These are phyloP conservation scores for Dactylellina parvicollis DNA, from an alignment of 2,329 filamentous ascomycete species.

Conservation along the genomic window DNA sequence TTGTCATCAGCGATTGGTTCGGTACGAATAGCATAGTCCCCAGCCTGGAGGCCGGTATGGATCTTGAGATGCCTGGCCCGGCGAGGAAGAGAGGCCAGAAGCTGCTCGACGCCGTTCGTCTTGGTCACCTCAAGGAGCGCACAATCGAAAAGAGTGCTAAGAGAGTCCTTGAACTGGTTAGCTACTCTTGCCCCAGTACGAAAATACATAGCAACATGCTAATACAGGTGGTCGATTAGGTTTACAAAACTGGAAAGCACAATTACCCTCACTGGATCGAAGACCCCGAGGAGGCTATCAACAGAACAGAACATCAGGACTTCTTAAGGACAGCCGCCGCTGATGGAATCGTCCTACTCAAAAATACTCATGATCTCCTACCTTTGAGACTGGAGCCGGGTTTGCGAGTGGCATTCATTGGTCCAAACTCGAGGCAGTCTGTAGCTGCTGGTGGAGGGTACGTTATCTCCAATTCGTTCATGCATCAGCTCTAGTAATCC, in stretches of 20 bases:
- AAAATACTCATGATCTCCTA: constrained; percentile 73
- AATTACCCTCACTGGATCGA: constrained; percentile 55
- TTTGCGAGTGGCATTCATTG: constrained; percentile 66
- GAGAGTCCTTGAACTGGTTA: constrained; percentile 59
- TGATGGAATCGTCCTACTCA: constrained; percentile 77
- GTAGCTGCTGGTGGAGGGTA: constrained; percentile 58
- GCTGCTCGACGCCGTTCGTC: constrained; percentile 58
- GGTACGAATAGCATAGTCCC: constrained; percentile 59
- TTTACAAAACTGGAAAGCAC: constrained; percentile 58
- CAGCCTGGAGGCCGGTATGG: constrained; percentile 59
- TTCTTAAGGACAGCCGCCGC: constrained; percentile 73
- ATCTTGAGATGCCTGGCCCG: constrained; percentile 62
- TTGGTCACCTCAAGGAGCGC: constrained; percentile 57
- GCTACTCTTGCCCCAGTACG: background rate
- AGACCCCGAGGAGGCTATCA: constrained; percentile 57
- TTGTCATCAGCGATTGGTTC: constrained; percentile 71
- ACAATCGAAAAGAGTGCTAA: constrained; percentile 59
- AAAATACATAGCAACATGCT: background rate
- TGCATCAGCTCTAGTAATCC: background rate
- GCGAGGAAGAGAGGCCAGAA: constrained; percentile 58
- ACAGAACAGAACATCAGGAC: constrained; percentile 60
- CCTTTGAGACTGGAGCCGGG: constrained; percentile 67
- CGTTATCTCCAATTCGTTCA: constrained; percentile 6
- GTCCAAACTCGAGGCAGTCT: constrained; percentile 66
- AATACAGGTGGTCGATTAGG: background rate